Percentiles rank a stretch among this genome's conserved stretches.
These are phyloP conservation scores for Catharanthus roseus DNA, from an alignment of 257 asterid species.

Conservation along the genomic window DNA sequence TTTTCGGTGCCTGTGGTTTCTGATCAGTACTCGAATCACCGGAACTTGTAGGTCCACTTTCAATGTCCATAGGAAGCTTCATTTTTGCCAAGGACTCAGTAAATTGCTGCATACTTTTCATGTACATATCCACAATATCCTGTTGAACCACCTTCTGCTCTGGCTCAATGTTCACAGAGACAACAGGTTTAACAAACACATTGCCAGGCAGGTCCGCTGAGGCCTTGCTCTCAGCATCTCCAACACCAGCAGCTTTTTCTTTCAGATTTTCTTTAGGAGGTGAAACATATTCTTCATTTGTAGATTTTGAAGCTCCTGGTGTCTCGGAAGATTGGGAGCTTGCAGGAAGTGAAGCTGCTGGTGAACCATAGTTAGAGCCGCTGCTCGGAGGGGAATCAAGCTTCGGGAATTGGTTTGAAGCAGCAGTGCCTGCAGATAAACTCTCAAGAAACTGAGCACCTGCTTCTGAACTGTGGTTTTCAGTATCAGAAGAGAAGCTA, in stretches of 20 bases:
- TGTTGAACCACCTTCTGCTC: constrained; percentile 86
- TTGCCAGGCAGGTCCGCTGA: constrained; percentile 25
- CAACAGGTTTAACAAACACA: constrained; percentile 44
- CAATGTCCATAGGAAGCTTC: constrained; percentile 90
- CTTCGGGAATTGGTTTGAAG: constrained; percentile 27
- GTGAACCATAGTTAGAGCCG: constrained; percentile 42
- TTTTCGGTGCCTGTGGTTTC: constrained; percentile 61
- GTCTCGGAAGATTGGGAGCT: constrained; percentile 50
- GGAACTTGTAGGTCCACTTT: constrained; percentile 63
- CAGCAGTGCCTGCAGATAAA: constrained; percentile 24
- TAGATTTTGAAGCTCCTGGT: constrained; percentile 29
- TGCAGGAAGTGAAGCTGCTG: constrained; percentile 39
- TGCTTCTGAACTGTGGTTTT: constrained; percentile 37
- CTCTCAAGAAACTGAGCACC: constrained; percentile 38
- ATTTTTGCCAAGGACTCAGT: constrained; percentile 89
- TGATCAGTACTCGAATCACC: constrained; percentile 74
- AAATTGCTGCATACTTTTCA: constrained; percentile 98
- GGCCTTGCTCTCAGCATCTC: constrained; percentile 38
- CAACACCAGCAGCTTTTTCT: constrained; percentile 29
- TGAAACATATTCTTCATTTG: constrained; percentile 34
- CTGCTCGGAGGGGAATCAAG: constrained; percentile 64
- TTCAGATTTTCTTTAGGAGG: constrained; percentile 37
- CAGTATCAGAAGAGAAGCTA: constrained; percentile 55
- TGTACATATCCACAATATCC: constrained; percentile 93
- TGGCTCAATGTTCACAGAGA: constrained; percentile 45